Conservation (phyloP, 2,329 filamentous ascomycete genomes). For the Aureobasidium melanogenum region DNA sequence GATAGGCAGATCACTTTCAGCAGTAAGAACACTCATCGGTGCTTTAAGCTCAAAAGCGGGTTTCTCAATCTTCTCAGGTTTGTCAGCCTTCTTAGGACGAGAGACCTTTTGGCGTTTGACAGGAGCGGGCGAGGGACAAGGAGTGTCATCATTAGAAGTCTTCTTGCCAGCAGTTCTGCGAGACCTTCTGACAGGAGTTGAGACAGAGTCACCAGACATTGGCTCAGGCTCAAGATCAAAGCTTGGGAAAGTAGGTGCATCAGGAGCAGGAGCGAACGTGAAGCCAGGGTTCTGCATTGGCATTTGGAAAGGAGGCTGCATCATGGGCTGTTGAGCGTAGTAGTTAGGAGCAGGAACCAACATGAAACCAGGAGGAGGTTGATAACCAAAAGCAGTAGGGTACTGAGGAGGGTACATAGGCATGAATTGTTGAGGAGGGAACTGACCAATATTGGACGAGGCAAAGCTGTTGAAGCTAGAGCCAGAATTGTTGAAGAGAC, state of each 20-base stretch:
- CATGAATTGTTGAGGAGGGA: neutral
- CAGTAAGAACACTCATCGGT: neutral
- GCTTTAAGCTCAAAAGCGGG: neutral
- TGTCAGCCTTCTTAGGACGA: neutral
- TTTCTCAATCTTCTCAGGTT: neutral
- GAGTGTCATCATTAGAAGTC: neutral
- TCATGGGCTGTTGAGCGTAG: neutral
- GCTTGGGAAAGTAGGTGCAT: neutral
- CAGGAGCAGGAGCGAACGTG: neutral
- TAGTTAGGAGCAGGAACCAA: neutral
- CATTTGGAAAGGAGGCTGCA: neutral
- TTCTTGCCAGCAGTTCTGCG: neutral
- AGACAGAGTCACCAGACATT: neutral
- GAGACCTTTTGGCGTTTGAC: neutral
- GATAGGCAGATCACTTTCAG: neutral
- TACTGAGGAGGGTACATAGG: neutral
- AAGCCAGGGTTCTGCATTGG: neutral
- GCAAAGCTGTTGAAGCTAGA: neutral
- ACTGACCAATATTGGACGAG: neutral
- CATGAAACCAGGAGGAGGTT: slow-evolving; percentile 1
- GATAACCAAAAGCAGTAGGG: neutral
- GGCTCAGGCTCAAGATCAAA: neutral
- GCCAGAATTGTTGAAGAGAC: neutral
- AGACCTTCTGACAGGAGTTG: neutral
- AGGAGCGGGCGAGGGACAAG: neutral